These are phyloP conservation scores for Fusarium buharicum DNA, from an alignment of 2,329 filamentous ascomycete genomes.

Conservation along the genomic window DNA sequence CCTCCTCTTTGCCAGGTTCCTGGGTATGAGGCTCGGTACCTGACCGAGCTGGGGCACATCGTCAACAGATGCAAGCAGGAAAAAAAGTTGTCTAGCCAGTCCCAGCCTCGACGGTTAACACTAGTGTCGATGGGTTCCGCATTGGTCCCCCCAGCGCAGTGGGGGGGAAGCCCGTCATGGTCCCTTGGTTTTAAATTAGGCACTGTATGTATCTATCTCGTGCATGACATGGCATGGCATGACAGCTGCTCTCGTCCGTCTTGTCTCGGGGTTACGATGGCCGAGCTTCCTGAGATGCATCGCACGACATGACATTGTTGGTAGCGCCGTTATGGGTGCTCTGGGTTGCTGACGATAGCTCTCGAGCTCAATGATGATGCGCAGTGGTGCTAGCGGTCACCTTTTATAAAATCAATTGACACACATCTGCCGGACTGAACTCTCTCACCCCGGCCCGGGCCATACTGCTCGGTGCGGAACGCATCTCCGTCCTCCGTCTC, in stretches of 20 bases:
- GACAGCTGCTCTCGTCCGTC: constrained; percentile 23
- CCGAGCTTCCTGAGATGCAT: constrained; percentile 20
- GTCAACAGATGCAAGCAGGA: constrained; percentile 37
- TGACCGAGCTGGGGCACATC: constrained; percentile 44
- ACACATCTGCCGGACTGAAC: constrained; percentile 19
- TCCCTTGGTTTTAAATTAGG: constrained; percentile 26
- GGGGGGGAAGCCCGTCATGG: constrained; percentile 29
- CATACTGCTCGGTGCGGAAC: constrained; percentile 42
- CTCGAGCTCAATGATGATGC: background rate
- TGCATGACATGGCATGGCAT: constrained; percentile 31
- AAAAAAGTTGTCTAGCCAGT: constrained; percentile 34
- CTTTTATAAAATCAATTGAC: constrained; percentile 19
- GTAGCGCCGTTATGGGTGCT: background rate
- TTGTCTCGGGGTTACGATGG: constrained; percentile 37
- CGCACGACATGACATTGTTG: constrained; percentile 1
- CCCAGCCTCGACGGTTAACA: constrained; percentile 35
- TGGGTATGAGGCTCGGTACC: constrained; percentile 39
- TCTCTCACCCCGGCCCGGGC: constrained; percentile 19
- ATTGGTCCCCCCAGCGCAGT: constrained; percentile 28
- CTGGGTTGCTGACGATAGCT: constrained; percentile 7
- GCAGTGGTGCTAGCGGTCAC: background rate
- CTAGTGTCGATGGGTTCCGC: constrained; percentile 37
- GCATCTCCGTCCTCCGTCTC: constrained; percentile 44
- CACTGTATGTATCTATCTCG: constrained; percentile 22
- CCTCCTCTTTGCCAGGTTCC: constrained; percentile 31